Base-by-base conservation (phyloP, 2,329 filamentous ascomycete genomes). In the Xylaria sp. region DNA sequence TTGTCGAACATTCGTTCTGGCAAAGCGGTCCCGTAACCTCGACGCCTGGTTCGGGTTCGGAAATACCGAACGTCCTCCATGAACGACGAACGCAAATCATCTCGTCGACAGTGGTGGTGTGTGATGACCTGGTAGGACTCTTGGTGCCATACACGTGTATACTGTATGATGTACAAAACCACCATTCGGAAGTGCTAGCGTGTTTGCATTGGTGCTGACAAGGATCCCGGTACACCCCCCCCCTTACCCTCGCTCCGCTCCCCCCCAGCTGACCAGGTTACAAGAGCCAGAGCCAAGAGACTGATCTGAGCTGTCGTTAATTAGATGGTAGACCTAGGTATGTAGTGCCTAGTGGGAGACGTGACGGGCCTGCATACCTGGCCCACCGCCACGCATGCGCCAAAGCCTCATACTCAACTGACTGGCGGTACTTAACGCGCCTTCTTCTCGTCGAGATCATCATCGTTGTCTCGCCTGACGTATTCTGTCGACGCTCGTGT, bases 341-440 rank as follows among this genome's bases (percentile, higher is more conserved):
- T 19, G 14, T 27, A 36, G 54, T 61, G 59, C 61, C 70, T 69
- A 73, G 67, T 69, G 62, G 62, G 61, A 71, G 62, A 51, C 56
- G 69, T 75, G 71, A 72, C 57, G 65, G 71, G 71, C 71, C 73
- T 74, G 71, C 71, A 73, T 69, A 70, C 55, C 42, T 69, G 73
- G 75, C 74, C 74, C 72, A 74, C 75, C 71, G 70, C 72, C 73
- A 75, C 73, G 75, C 75, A 75, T 74, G 72, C 64, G 66, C 74
- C 71, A 74, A 76, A 78, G 76, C 75, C 76, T 78, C 75, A 75
- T 73, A 51, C 71, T 73, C 67, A 71, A 75, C 74, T 74, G 73
- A 75, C 71, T 78, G 75, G 75, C 75, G 74, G 71, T 77, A 77
- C 77, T 77, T 73, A 69, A 68, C 67, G 57, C 51, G 65, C 56